These are phyloP conservation scores for Magnaporthiopsis incrustans DNA, from an alignment of 2,329 filamentous ascomycete species.

Conservation along the genomic window DNA sequence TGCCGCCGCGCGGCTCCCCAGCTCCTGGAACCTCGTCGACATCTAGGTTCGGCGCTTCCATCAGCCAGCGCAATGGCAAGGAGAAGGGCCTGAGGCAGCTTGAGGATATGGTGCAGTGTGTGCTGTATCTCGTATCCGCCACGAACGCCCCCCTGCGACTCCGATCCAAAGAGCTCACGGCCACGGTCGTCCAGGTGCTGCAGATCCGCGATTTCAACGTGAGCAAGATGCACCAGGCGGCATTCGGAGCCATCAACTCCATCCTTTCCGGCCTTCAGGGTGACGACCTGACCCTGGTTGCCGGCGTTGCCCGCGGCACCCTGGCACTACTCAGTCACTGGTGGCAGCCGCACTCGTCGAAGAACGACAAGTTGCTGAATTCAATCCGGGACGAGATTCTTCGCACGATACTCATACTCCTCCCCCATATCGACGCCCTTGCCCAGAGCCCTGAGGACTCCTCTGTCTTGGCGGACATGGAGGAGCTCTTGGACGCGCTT, in stretches of 20 bases:
- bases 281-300: constrained; percentile 59
- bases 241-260: constrained; percentile 68
- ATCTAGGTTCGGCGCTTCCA: constrained; percentile 20
- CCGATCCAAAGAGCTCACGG: constrained; percentile 47
- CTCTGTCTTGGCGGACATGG: constrained; percentile 39
- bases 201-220: constrained; percentile 48
- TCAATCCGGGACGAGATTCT: constrained; percentile 71
- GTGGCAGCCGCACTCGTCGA: constrained; percentile 64
- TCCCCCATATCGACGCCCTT: constrained; percentile 54
- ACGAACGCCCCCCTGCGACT: constrained; percentile 59
- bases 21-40: constrained; percentile 21
- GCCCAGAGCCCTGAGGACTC: constrained; percentile 32
- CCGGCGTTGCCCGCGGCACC: constrained; percentile 49
- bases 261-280: constrained; percentile 58
- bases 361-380: constrained; percentile 46
- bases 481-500: constrained; percentile 62
- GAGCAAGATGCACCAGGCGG: constrained; percentile 59
- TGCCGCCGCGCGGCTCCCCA: constrained; percentile 36
- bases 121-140: constrained; percentile 55
- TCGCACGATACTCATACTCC: constrained; percentile 58
- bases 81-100: constrained; percentile 14
- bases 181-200: constrained; percentile 52
- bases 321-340: constrained; percentile 65
- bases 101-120: constrained; percentile 54
- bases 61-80: constrained; percentile 12